Evolutionary conservation across 2,329 filamentous ascomycete species (phyloP), one percentile per base, ranked within the genome.

Genomic region (Pseudogymnoascus sp.): DNA sequence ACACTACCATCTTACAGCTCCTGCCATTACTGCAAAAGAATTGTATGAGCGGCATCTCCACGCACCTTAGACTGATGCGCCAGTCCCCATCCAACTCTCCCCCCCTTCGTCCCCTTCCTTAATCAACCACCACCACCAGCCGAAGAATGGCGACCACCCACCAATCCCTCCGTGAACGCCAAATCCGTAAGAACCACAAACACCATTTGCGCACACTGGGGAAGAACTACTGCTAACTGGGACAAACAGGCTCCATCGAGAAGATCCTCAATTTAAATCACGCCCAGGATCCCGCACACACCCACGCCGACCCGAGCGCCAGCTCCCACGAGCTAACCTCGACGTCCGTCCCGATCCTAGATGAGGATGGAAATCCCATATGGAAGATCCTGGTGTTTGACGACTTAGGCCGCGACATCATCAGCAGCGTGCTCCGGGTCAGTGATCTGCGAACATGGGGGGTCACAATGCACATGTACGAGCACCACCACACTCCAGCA

Each of bases 371-470:
- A 67, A 91, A 96, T 71, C 93, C 93, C 0, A 93, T 97, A 78
- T 97, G 93, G 93, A 97, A 97, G 76, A 90, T 97, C 6, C 80
- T 99, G 62, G 91, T 99, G 9, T 97, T 99, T 74, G 96, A 99
- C 76, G 89, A 93, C 69, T 76, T 87, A 3, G 95, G 93, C 59
- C 84, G 93, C 74, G 93, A 97, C 83, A 90, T 99, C 65, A 97
- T 99, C 72, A 97, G 92, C 79, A 97, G 93, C 72, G 93, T 99
- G 2, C 81, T 99, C 68, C 85, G 93, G 65, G 95, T 99, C 67
- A 96, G 92, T 73, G 95, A 99, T 77, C 79, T 99, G 73, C 84
- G 96, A 67, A 85, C 89, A 66, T 92, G 95, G 85, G 95, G 96
- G n/a, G 90, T 97, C 62, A 97, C 92, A 40, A 95, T 96, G 82